Percentiles rank a stretch among this genome's conserved stretches.
Evolutionary conservation across 176 grass and related monocot species (phyloP).

Genomic region (Phyllostachys edulis): DNA sequence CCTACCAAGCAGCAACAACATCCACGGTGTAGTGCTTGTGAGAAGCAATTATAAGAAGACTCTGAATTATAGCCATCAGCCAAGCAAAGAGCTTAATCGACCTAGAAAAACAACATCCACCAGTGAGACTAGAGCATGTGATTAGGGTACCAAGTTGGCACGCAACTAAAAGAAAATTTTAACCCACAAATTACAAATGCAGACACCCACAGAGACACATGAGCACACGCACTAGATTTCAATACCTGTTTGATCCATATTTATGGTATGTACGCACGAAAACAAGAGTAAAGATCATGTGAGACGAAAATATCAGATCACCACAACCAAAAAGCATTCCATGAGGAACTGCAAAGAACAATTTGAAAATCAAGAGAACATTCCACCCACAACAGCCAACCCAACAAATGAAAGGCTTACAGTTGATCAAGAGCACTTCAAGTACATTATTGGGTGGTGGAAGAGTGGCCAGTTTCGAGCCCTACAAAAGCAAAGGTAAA

Average conservation of each 20-base stretch:
- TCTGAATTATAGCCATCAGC: conserved; percentile 87
- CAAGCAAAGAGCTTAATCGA: conserved; percentile 83
- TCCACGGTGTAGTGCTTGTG: conserved; percentile 96
- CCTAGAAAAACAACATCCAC: conserved; percentile 43
- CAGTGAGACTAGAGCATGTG: conserved; percentile 1
- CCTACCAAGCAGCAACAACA: conserved; percentile 96
- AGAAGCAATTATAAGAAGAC: conserved; percentile 92
- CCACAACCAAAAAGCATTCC: conserved; percentile 93
- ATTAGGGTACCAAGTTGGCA: neutral
- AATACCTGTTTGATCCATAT: conserved; percentile 88
- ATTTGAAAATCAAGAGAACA: conserved; percentile 11
- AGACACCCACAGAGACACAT: neutral
- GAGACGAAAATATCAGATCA: conserved; percentile 98
- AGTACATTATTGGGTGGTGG: conserved; percentile 60
- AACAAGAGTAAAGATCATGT: conserved; percentile 98
- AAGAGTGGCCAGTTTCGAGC: conserved; percentile 72
- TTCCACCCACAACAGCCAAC: conserved; percentile 4
- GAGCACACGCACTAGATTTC: neutral
- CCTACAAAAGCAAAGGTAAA: conserved; percentile 47
- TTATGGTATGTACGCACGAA: conserved; percentile 92
- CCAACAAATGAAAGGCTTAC: conserved; percentile 44
- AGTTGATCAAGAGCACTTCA: conserved; percentile 94
- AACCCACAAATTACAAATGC: neutral
- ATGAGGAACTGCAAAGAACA: conserved; percentile 73
- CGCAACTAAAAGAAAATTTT: neutral